phyloP scores from a whole-genome alignment of 2,329 filamentous ascomycete species.

The Fusarium stilboides region DNA sequence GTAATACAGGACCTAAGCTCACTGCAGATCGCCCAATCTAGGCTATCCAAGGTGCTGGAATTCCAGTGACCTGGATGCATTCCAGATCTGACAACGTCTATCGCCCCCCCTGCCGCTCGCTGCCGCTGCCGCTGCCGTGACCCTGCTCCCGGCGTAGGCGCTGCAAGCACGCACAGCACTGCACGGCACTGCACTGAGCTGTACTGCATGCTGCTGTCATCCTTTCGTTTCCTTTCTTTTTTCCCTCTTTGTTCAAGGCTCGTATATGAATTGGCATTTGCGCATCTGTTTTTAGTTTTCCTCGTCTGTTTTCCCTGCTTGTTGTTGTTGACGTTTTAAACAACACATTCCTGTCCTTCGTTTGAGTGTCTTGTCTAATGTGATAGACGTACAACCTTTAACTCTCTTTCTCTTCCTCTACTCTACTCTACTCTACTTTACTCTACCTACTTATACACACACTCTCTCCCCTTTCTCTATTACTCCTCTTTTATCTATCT shows the following conservation, averaged over 20 bases:
- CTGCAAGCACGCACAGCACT: conserved; percentile 5
- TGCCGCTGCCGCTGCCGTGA: neutral
- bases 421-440: neutral
- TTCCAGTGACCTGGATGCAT: conserved; percentile 39
- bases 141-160: conserved; percentile 19
- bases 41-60: conserved; percentile 26
- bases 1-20: too few species aligned
- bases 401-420: conserved; percentile 12
- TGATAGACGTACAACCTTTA: neutral
- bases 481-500: conserved; percentile 20
- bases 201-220: conserved; percentile 13
- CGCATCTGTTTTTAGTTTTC: neutral
- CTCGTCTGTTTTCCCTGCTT: neutral
- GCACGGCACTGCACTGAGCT: neutral
- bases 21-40: too few species aligned
- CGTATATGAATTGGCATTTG: conserved; percentile 35
- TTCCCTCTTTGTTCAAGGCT: conserved; percentile 13
- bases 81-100: conserved; percentile 34
- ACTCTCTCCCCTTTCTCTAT: neutral
- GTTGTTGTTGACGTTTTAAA: neutral
- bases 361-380: conserved; percentile 13
- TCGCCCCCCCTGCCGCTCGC: neutral
- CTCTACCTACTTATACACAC: conserved; percentile 9
- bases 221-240: neutral
- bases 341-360: conserved; percentile 24